Evolutionary conservation across 208 protist species (phyloP).

Genomic region (Novymonas esmeraldas): DNA sequence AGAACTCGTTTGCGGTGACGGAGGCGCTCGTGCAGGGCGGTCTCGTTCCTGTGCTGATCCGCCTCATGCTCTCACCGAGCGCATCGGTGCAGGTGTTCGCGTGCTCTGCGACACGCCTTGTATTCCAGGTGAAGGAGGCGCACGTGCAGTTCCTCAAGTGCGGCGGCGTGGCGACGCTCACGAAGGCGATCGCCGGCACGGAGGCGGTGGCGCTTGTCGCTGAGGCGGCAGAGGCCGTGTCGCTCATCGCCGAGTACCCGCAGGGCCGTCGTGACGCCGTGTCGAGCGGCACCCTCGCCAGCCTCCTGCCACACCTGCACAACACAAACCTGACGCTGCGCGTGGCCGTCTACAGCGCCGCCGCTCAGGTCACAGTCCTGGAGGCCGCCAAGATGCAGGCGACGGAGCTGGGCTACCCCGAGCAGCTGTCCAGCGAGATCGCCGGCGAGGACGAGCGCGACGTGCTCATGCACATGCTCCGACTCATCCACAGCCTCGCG

Average conservation of each 20-base stretch:
- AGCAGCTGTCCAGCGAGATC: conserved; percentile 39
- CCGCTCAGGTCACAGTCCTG: conserved; percentile 80
- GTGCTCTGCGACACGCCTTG: conserved; percentile 47
- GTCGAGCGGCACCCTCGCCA: conserved; percentile 37
- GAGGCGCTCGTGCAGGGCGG: conserved; percentile 47
- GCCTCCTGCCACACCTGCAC: conserved; percentile 54
- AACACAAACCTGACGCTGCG: conserved; percentile 72
- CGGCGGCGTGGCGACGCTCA: conserved; percentile 46
- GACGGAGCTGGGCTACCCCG: conserved; percentile 45
- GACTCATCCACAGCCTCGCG: conserved; percentile 62
- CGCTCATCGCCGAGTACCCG: conserved; percentile 48
- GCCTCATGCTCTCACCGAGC: conserved; percentile 43
- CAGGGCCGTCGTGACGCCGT: conserved; percentile 67
- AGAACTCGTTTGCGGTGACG: conserved; percentile 68
- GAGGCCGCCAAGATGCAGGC: conserved; percentile 77
- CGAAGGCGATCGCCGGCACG: conserved; percentile 32
- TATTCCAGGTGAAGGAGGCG: conserved; percentile 81
- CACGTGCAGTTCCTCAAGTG: conserved; percentile 56
- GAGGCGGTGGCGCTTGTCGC: conserved; percentile 51
- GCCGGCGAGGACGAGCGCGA: conserved; percentile 78
- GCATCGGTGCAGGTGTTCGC: conserved; percentile 51
- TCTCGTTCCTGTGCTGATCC: conserved; percentile 39
- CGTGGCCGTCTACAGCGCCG: conserved; percentile 56
- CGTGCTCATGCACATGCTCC: conserved; percentile 74
- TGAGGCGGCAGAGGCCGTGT: conserved; percentile 74